These are phyloP conservation scores for Cladorrhinum sp. DNA, from an alignment of 2,329 filamentous ascomycete genomes.

Conservation along the genomic window DNA sequence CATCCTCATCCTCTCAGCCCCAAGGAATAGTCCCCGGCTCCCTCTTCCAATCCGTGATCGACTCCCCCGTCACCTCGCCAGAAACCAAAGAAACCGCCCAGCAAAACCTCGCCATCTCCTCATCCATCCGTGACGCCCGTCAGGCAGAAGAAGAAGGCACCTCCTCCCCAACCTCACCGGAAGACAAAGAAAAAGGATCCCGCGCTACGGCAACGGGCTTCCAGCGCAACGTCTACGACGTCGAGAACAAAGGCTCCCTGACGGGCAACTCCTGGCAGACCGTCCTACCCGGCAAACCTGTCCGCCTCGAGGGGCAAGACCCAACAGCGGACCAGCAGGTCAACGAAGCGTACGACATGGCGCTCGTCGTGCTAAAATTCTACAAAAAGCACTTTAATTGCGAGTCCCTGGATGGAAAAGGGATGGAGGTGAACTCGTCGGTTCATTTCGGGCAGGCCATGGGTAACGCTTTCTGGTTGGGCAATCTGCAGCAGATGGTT, in stretches of 20 bases:
- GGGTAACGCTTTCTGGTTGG: slow-evolving; percentile 55
- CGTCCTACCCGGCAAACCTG: slow-evolving; percentile 43
- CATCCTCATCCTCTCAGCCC: neutral
- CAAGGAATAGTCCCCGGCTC: slow-evolving; percentile 6
- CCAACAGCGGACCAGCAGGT: slow-evolving; percentile 40
- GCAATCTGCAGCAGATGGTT: slow-evolving; percentile 48
- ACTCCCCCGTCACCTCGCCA: neutral
- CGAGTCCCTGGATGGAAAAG: slow-evolving; percentile 51
- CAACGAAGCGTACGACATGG: slow-evolving; percentile 50
- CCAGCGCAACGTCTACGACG: slow-evolving; percentile 44
- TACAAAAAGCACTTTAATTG: slow-evolving; percentile 49
- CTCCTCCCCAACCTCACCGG: neutral
- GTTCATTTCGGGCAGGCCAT: slow-evolving; percentile 50
- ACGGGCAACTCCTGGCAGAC: slow-evolving; percentile 23
- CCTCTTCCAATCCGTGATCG: slow-evolving; percentile 1
- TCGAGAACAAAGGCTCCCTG: slow-evolving; percentile 30
- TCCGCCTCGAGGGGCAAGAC: slow-evolving; percentile 43
- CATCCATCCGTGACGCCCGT: slow-evolving; percentile 1
- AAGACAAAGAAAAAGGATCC: neutral
- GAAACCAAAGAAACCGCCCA: slow-evolving; percentile 3
- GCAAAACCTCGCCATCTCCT: slow-evolving; percentile 5
- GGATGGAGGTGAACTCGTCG: slow-evolving; percentile 46
- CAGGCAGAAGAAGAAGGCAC: neutral
- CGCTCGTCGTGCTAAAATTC: slow-evolving; percentile 47
- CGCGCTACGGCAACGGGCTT: neutral